Evolutionary conservation across 805 yeast species (phyloP).

Genomic region (Hemisphaericaspora nanyangensis): DNA sequence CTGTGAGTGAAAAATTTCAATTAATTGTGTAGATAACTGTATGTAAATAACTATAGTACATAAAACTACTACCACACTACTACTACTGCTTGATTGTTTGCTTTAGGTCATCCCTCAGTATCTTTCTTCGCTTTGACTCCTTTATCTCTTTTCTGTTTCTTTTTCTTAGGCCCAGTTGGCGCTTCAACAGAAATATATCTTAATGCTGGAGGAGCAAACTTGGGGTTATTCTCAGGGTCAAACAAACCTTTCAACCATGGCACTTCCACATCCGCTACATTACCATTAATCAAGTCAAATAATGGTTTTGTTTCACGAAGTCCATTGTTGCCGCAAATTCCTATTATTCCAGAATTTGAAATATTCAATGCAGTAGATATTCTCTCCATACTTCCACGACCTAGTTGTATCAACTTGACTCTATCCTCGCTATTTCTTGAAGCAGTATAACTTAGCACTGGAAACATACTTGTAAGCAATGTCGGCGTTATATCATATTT

Average conservation of each 20-base stretch:
- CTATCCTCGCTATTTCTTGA: slow-evolving; percentile 20
- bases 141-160: background rate
- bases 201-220: slow-evolving; percentile 30
- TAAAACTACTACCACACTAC: background rate
- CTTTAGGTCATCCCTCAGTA: too few relatives aligned
- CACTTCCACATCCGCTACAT: slow-evolving; percentile 35
- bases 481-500: slow-evolving; percentile 51
- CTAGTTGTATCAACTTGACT: slow-evolving; percentile 61
- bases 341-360: slow-evolving; percentile 29
- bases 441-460: slow-evolving; percentile 50
- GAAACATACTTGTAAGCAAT: slow-evolving; percentile 54
- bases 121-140: too few relatives aligned
- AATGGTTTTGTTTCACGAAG: slow-evolving; percentile 25
- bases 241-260: slow-evolving; percentile 43
- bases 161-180: background rate
- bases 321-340: slow-evolving; percentile 25
- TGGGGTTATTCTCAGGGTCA: slow-evolving; percentile 6
- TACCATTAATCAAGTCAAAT: slow-evolving; percentile 21
- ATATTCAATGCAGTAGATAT: slow-evolving; percentile 28
- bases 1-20: too few relatives aligned
- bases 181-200: slow-evolving; percentile 37
- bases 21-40: too few relatives aligned
- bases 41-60: background rate
- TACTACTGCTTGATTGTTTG: background rate
- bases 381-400: slow-evolving; percentile 36